Conservation (phyloP, 371 early-diverging fungal species). For the Mucor velutinosus region DNA sequence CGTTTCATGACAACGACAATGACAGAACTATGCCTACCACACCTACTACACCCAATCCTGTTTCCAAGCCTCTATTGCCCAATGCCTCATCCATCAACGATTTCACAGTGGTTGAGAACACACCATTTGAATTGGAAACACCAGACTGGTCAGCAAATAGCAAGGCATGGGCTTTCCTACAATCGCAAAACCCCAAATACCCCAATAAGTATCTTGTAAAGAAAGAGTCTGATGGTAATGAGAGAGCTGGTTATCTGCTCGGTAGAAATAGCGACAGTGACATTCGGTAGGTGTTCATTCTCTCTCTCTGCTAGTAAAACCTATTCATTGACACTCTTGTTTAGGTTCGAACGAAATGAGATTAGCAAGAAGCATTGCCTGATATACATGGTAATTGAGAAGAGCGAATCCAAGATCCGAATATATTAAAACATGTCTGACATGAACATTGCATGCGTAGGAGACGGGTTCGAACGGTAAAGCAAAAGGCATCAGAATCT, state of each 20-base stretch:
- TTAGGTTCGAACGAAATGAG: slow-evolving; percentile 39
- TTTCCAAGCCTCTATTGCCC: neutral
- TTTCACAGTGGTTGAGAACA: neutral
- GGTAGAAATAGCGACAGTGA: slow-evolving; percentile 70
- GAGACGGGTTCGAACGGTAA: slow-evolving; percentile 38
- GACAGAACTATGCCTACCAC: neutral
- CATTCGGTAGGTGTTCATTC: slow-evolving; percentile 41
- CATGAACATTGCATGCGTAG: slow-evolving; percentile 12
- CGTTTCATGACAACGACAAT: neutral
- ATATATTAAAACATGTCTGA: neutral
- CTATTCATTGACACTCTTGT: slow-evolving; percentile 2
- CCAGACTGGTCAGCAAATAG: slow-evolving; percentile 32
- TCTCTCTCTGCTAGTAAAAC: neutral
- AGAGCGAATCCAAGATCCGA: neutral
- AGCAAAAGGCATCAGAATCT: slow-evolving; percentile 39
- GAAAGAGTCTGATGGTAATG: slow-evolving; percentile 23
- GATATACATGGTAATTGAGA: slow-evolving; percentile 59
- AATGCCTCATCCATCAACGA: neutral
- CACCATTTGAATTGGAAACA: neutral
- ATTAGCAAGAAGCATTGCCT: slow-evolving; percentile 78
- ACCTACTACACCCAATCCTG: neutral
- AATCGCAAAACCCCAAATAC: slow-evolving; percentile 45
- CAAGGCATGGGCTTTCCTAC: slow-evolving; percentile 59
- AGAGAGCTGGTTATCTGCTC: slow-evolving; percentile 65
- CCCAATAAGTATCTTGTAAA: slow-evolving; percentile 26